Base-by-base conservation (phyloP, 148 eudicot species). In the Amaranthus palmeri region DNA sequence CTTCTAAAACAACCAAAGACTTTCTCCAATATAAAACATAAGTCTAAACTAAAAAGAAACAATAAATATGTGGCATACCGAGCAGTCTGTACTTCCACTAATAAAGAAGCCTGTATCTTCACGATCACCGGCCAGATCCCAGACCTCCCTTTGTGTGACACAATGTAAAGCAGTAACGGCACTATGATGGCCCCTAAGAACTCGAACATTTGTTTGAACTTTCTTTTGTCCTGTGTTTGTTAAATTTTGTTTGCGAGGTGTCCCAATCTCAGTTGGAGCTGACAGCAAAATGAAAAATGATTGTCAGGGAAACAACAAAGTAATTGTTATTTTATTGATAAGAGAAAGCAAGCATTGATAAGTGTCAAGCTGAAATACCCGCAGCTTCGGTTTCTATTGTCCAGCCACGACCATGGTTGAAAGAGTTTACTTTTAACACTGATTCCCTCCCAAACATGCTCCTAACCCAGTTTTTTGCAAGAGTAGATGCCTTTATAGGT, bases 101-200 rank as follows among this genome's bases (percentile, higher is more conserved):
- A 92, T 84, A 64, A 92, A 88, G 81, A 92, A 92, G 62, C 98
- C 98, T 43, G 96, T 89, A 88, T 92, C 98, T 73, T 92, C 97
- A 76, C 98, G 92, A 78, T 88, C 96, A 74, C 93, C 96, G 54
- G 83, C 86, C 74, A 92, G 76, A 86, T 92, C 98, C 92, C 98
- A 90, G n/a, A 90, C 93, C 83, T 92, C 96, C 85, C 96, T 87
- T 83, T 72, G 85, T 67, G 96, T 87, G 55, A 90, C 98, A 78
- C 92, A 90, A 80, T 92, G 98, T 76, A 92, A 67, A 79, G 93
- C 90, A 77, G 96, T 88, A 59, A 90, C 80, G 44, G 96, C 96
- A 57, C 96, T 89, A 75, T 76, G 81, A 82, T 92, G 98, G 36
- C 96, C 93, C 85, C 90, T 88, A 49, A 92, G 90, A 70, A 86